Percentiles rank a stretch among this genome's conserved stretches.
Evolutionary conservation across 1,139 yeast species (phyloP).

Genomic region (Hansenula sp.): DNA sequence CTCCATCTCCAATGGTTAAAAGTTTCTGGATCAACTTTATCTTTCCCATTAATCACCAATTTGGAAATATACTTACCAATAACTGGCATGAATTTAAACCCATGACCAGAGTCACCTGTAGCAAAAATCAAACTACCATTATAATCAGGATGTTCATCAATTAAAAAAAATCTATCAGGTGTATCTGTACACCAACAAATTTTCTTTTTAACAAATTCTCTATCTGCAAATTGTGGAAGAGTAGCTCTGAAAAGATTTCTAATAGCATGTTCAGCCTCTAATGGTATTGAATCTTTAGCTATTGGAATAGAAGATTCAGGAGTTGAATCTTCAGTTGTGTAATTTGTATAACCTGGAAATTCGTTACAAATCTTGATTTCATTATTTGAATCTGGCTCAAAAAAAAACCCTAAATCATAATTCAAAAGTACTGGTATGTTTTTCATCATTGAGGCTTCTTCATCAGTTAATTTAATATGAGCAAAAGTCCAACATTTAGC

Average conservation of each 20-base stretch:
- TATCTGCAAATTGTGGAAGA: constrained; percentile 35
- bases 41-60: constrained; percentile 15
- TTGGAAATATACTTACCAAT: constrained; percentile 32
- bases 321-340: constrained; percentile 3
- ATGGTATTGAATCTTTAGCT: constrained; percentile 26
- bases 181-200: constrained; percentile 46
- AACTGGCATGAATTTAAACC: constrained; percentile 35
- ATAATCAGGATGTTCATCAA: constrained; percentile 34
- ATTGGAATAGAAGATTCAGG: constrained; percentile 17
- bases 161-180: constrained; percentile 35
- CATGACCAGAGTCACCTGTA: constrained; percentile 42
- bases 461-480: constrained; percentile 31
- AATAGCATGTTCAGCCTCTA: constrained; percentile 23
- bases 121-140: constrained; percentile 27
- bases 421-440: constrained; percentile 35
- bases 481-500: constrained; percentile 38
- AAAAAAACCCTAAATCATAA: constrained; percentile 39
- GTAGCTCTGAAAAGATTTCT: constrained; percentile 25
- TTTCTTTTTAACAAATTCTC: constrained; percentile 30
- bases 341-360: constrained; percentile 31
- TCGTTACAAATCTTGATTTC: constrained; percentile 33
- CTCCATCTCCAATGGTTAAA: constrained; percentile 20
- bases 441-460: constrained; percentile 28
- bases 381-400: constrained; percentile 35
- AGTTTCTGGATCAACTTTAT: constrained; percentile 12